Evolutionary conservation across 2,329 filamentous ascomycete species (phyloP).

Genomic region (Whalleya microplaca): DNA sequence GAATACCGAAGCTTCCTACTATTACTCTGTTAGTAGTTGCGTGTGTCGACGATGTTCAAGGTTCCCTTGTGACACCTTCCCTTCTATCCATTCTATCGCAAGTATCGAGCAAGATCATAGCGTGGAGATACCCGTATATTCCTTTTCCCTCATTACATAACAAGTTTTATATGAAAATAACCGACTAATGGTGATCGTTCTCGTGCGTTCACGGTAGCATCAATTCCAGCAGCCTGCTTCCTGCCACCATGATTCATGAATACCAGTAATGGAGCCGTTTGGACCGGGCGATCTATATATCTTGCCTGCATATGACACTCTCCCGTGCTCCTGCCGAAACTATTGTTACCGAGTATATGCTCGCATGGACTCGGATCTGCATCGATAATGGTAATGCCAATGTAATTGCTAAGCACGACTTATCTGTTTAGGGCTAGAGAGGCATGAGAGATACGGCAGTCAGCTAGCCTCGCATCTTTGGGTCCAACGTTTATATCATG

Average conservation of each 20-base stretch:
- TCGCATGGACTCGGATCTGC: neutral
- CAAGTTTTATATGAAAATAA: neutral
- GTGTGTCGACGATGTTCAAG: constrained; percentile 9
- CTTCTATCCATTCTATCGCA: neutral
- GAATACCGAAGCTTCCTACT: neutral
- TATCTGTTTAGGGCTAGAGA: neutral
- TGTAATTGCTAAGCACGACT: neutral
- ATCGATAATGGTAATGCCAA: neutral
- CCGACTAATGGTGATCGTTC: neutral
- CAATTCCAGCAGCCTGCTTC: constrained; percentile 2
- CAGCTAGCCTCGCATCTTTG: neutral
- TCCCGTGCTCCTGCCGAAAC: constrained; percentile 5
- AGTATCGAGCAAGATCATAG: constrained; percentile 5
- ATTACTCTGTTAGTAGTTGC: constrained; percentile 6
- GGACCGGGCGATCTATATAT: neutral
- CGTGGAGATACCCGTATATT: no score
- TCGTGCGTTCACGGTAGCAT: neutral
- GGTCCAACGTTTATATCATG: neutral
- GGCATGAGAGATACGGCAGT: neutral
- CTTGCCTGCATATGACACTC: constrained; percentile 6
- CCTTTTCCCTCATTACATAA: no score
- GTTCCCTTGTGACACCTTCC: neutral
- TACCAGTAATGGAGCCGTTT: constrained; percentile 8
- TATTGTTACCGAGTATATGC: constrained; percentile 3
- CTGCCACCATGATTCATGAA: constrained; percentile 1